Base-by-base conservation (phyloP, 2,329 filamentous ascomycete genomes). In the Plenodomus lindquistii region DNA sequence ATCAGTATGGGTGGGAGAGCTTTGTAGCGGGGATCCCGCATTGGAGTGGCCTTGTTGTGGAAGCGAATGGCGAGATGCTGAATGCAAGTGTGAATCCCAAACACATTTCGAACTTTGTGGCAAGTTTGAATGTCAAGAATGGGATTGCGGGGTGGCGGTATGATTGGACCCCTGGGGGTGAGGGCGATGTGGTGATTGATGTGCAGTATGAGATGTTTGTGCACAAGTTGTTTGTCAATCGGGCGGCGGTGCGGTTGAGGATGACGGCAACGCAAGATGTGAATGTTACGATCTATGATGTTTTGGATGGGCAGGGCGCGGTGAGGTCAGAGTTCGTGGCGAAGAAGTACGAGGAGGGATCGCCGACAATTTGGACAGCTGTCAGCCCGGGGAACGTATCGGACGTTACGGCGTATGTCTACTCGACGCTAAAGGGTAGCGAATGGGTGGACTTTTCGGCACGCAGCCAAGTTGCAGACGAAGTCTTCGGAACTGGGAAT, bases 1-100 rank as follows among this genome's bases (percentile, higher is more conserved):
- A 82, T 46, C 82, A 89, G 56, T 86, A 87, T 69, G 86, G 86
- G 6, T 81, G 82, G 48, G 87, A 91, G 60, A 87, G 82, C 57
- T 85, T 87, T 42, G 87, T 89, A 53, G 82, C 81, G 42, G 87
- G 87, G 19, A 79, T 91, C 15, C 87, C 87, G 6, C 86, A 89
- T 63, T 87, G 85, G 79, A 78, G 79, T 20, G 83, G 81, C 1
- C 71, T 88, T 31, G 67, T 85, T 29, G 74, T 88, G 16, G 78
- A 84, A 43, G 80, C 79, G 2, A 75, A 79, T 46, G 76, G 76
- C 19, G 71, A 74, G 8, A 77, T 81, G 40, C 74, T 90, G 24
- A 80, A 86, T 72, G 82, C 86, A 2, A 82, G 77, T 0, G 84
- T 86, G 2, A 75, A 82, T 39, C 79, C 77, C 24, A 72, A 72